Evolutionary conservation across 768 basidiomycete genomes (phyloP), one percentile per base, ranked within the genome.

Genomic region (Xerocomellus dryophilus): DNA sequence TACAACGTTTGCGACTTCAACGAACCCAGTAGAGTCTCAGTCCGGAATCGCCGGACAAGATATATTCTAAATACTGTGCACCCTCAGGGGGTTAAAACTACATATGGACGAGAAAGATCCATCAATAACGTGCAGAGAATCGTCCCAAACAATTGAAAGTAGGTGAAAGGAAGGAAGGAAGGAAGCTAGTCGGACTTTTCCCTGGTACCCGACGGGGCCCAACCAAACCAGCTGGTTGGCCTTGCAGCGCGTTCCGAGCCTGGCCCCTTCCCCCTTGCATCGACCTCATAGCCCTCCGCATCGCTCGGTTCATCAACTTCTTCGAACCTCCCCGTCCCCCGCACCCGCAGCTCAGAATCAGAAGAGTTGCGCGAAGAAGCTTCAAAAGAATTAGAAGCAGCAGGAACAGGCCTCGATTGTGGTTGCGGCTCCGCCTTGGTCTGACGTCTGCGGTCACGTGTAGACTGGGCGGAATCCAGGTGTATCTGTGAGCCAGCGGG

Each of bases 281-380:
- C 62, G 10, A 72, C 73, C 50, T 83, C 80, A 51, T 87, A 81
- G 7, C 81, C 84, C 56, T 90, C 88, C 14, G 76, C 78, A 58
- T 90, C 87, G 51, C 83, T 85, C 39, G 81, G 81, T n/a, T 84
- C 81, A 55, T 85, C 82, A 2, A 84, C 78, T 71, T 90, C 85
- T 60, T 89, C 88, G 57, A 85, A 86, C 63, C 55, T 73, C 25
- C 77, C 76, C 17, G 64, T 74, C 15, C 72, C 73, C 11, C 82
- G 75, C 62, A 78, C 79, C 38, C 82, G 74, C 7, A 77, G 44
- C 29, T 75, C 76, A 7, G 76, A 73, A 44, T 71, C 66, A 18
- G 80, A 80, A 41, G 79, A 72, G 23, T 57, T 60, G 29, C 74
- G 67, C 32, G 75, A 76, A 20, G 66, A 66, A 23, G 57, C 53